A percentile compares a stretch with the other conserved stretches of the same genome.
Evolutionary conservation across 2,329 filamentous ascomycete species (phyloP).

Genomic region (Zalaria sp.): DNA sequence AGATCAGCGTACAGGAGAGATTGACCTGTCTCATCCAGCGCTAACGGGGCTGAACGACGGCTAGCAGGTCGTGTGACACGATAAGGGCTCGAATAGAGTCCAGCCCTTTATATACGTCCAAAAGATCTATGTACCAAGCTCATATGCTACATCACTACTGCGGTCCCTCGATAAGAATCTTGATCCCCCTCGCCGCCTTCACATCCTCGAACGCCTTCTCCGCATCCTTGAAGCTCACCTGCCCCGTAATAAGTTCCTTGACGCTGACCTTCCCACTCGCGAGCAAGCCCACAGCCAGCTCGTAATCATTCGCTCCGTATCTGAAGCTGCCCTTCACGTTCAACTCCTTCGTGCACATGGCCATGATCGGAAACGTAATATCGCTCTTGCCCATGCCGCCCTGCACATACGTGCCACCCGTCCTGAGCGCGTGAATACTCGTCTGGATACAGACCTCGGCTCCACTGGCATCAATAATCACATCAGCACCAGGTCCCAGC

Average conservation of each 20-base stretch:
- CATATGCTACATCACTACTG: not conserved
- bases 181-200: slow-evolving; percentile 63
- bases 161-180: slow-evolving; percentile 37
- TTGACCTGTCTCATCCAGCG: too few species aligned
- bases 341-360: slow-evolving; percentile 74
- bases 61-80: too few species aligned
- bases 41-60: too few species aligned
- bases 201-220: slow-evolving; percentile 78
- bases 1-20: too few species aligned
- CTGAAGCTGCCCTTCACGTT: slow-evolving; percentile 58
- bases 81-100: too few species aligned
- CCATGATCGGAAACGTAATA: slow-evolving; percentile 81
- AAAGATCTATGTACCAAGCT: too few species aligned
- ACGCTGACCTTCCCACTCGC: slow-evolving; percentile 52
- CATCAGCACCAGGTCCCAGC: slow-evolving; percentile 46
- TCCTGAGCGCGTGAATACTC: slow-evolving; percentile 52
- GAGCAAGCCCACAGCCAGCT: slow-evolving; percentile 64
- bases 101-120: too few species aligned
- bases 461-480: slow-evolving; percentile 67
- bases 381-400: slow-evolving; percentile 77
- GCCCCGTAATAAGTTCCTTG: slow-evolving; percentile 63
- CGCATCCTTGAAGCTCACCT: slow-evolving; percentile 64
- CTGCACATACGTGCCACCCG: slow-evolving; percentile 64
- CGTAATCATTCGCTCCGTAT: slow-evolving; percentile 50
- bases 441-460: slow-evolving; percentile 68